Evolutionary conservation across 1,139 yeast species (phyloP), one percentile per base, ranked within the genome.

Genomic region (Blastobotrys niveus): DNA sequence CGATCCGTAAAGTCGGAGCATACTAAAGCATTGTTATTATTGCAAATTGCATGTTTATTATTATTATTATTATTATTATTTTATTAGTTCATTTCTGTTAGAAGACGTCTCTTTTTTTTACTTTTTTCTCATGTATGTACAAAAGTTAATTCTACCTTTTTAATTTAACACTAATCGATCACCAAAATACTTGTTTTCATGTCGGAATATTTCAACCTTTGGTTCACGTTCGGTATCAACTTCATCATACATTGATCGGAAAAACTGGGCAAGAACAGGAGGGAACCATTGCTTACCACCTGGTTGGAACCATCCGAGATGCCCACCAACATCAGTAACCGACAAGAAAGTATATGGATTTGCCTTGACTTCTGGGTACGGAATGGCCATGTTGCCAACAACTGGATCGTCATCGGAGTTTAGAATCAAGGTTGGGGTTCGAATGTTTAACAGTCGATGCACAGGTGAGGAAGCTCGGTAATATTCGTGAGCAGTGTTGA

Each of bases 331-430:
- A 27, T 80, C 74, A 0, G 96, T 85, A 41, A 80, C 76, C 15
- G 82, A 68, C 55, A 85, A 62, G 27, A 79, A 66, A 25, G 82
- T 66, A 60, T 77, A 83, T 8, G 96, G 95, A 57, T 88, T 89
- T 36, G 70, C 64, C 36, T 59, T 59, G 5, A 79, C 76, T 54
- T 84, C 91, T 9, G 65, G 60, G 47, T 66, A 61, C 1, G 96
- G 96, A 29, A 86, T 74, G 42, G 80, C 72, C 42, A 73, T 72
- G 12, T 40, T 33, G 19, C 72, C 69, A 22, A 81, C 80, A 26
- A 91, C 79, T 4, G 96, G 96, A 60, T 89, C 97, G 61, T 89
- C 96, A 19, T 71, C 63, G 1, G 96, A 73, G 58, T 80, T 79
- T 38, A 89, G 66, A 18, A 81, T 73, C 43, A 89, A 64, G 5